phyloP scores from a whole-genome alignment of 148 eudicot genomes.

The Amaranthus cruentus region DNA sequence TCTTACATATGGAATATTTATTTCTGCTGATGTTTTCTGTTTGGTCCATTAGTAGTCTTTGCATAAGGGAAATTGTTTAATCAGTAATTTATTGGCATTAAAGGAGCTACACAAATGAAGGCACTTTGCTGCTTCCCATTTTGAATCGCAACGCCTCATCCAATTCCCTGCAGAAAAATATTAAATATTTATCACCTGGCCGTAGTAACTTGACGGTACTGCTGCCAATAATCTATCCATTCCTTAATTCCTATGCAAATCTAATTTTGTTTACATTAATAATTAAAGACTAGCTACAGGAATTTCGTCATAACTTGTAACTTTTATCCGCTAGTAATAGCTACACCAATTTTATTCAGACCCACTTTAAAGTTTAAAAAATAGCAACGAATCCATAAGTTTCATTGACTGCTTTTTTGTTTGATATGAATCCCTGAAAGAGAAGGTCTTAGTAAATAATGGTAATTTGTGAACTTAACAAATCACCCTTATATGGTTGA shows the following conservation, averaged over 20 bases:
- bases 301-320: background rate
- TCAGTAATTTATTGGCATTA: background rate
- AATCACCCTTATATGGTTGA: no score
- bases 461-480: no score
- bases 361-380: background rate
- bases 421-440: no score
- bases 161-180: background rate
- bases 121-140: background rate
- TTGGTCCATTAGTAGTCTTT: no score
- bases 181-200: background rate
- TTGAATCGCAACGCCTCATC: background rate
- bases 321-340: background rate
- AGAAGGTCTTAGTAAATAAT: no score
- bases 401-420: background rate
- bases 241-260: background rate
- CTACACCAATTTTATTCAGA: background rate
- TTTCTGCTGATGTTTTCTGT: background rate
- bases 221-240: background rate
- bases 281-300: background rate
- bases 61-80: background rate
- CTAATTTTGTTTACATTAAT: background rate
- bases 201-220: background rate
- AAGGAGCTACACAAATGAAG: background rate
- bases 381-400: background rate
- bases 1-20: background rate